Percentiles rank a stretch among this genome's conserved stretches.
Evolutionary conservation across 345 rosid genomes (phyloP).

Genomic region (Eucalyptus viminalis): DNA sequence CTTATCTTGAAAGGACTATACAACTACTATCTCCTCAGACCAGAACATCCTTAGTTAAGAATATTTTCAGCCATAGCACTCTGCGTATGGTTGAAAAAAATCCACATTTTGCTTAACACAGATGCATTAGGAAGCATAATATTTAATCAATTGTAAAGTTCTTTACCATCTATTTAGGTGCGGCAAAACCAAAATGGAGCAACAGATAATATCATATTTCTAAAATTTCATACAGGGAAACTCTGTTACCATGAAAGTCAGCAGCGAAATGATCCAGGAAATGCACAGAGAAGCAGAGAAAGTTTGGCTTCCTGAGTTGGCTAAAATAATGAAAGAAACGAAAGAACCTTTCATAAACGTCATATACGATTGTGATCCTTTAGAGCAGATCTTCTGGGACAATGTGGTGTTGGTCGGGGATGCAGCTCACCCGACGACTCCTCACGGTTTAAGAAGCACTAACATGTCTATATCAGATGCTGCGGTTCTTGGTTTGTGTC

Average conservation of each 20-base stretch:
- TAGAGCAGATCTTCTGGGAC: conserved; percentile 34
- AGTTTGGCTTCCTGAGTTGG: conserved; percentile 58
- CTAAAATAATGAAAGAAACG: conserved; percentile 46
- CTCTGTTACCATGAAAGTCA: conserved; percentile 61
- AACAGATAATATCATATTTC: neutral
- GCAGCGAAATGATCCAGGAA: conserved; percentile 32
- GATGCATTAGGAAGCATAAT: neutral
- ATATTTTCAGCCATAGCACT: neutral
- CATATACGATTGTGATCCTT: conserved; percentile 66
- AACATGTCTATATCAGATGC: conserved; percentile 81
- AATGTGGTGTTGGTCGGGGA: conserved; percentile 60
- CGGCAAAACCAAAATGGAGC: neutral
- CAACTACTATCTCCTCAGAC: neutral
- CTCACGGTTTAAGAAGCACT: conserved; percentile 74
- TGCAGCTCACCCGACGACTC: conserved; percentile 79
- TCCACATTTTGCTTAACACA: neutral
- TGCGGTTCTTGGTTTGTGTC: conserved; percentile 51
- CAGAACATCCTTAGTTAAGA: neutral
- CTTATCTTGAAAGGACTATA: neutral
- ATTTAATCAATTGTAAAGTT: neutral
- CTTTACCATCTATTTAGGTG: neutral
- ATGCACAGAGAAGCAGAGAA: conserved; percentile 59
- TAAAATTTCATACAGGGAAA: conserved; percentile 21
- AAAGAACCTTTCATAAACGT: conserved; percentile 70
- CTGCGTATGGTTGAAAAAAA: neutral